These are phyloP conservation scores for Cryptococcus sp. DNA, from an alignment of 1,284 basidiomycete species.

Conservation along the genomic window DNA sequence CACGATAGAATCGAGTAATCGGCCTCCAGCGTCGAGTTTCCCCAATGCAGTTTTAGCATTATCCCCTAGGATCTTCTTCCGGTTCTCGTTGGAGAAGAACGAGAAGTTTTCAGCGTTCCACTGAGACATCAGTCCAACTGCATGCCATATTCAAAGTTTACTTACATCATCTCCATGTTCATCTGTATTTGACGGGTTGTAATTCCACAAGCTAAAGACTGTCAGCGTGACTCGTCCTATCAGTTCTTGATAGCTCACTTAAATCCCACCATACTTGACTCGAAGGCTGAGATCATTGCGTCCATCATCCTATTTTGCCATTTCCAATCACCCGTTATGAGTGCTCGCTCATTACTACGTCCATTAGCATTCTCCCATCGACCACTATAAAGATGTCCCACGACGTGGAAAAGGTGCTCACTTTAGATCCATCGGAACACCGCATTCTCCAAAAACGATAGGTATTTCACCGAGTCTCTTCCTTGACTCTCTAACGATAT, in stretches of 20 bases:
- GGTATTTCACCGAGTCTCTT: conserved; percentile 69
- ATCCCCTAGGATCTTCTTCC: conserved; percentile 33
- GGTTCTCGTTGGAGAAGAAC: conserved; percentile 65
- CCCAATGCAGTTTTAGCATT: conserved; percentile 48
- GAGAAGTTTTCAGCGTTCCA: conserved; percentile 98
- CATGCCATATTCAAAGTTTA: neutral
- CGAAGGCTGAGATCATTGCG: conserved; percentile 71
- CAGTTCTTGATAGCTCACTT: conserved; percentile 58
- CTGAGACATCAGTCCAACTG: conserved; percentile 8
- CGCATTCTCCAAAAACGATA: conserved; percentile 81
- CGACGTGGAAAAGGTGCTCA: conserved; percentile 45
- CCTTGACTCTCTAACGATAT: conserved; percentile 65
- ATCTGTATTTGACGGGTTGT: conserved; percentile 83
- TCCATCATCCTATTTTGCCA: conserved; percentile 87
- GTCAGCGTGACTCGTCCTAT: neutral
- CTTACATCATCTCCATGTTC: conserved; percentile 62
- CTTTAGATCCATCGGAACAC: conserved; percentile 93
- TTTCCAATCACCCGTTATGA: conserved; percentile 66
- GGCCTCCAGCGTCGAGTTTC: conserved; percentile 68
- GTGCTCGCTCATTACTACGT: conserved; percentile 63
- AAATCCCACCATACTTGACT: conserved; percentile 67
- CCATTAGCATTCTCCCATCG: neutral
- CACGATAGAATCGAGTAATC: conserved; percentile 72
- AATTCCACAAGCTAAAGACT: conserved; percentile 77
- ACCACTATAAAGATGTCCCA: neutral